Conservation (phyloP, 2,329 filamentous ascomycete genomes). For the Scopulariopsis brevicaulis region DNA sequence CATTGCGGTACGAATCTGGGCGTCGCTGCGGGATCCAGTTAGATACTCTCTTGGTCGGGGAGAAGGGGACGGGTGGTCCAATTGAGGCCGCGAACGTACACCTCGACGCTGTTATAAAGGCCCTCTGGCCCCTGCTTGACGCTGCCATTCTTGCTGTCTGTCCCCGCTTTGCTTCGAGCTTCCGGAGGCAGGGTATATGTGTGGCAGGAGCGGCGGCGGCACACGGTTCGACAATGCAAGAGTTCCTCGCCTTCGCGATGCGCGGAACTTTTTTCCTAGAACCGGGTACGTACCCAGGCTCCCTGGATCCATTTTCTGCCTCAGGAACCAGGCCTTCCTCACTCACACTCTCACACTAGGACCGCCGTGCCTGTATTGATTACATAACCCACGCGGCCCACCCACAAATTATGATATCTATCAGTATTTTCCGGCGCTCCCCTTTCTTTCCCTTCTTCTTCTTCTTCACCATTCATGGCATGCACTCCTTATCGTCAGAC, state of each 20-base stretch:
- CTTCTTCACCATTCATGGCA: slow-evolving; percentile 40
- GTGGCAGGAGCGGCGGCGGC: not conserved
- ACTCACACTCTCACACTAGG: not conserved
- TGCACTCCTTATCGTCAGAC: slow-evolving; percentile 93
- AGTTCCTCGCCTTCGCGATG: slow-evolving; percentile 2
- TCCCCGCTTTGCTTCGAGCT: slow-evolving; percentile 2
- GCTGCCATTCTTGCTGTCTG: slow-evolving; percentile 32
- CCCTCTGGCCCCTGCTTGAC: slow-evolving; percentile 43
- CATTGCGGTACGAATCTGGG: slow-evolving; percentile 2
- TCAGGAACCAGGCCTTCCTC: not conserved
- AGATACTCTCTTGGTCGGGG: not conserved
- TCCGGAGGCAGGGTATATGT: not conserved
- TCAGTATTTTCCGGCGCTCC: not conserved
- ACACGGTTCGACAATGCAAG: slow-evolving; percentile 4
- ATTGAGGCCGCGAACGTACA: slow-evolving; percentile 24
- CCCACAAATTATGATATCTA: not conserved
- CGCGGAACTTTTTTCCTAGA: slow-evolving; percentile 5
- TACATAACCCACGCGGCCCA: not conserved
- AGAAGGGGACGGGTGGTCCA: not conserved
- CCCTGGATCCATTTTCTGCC: not conserved
- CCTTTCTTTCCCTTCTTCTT: slow-evolving; percentile 16
- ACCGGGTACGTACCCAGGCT: slow-evolving; percentile 3
- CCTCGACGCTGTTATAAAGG: slow-evolving; percentile 34
- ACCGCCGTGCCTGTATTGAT: not conserved
- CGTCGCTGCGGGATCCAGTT: not conserved